Base-by-base conservation (phyloP, 2,329 filamentous ascomycete species). In the Diplocarpon rosae region DNA sequence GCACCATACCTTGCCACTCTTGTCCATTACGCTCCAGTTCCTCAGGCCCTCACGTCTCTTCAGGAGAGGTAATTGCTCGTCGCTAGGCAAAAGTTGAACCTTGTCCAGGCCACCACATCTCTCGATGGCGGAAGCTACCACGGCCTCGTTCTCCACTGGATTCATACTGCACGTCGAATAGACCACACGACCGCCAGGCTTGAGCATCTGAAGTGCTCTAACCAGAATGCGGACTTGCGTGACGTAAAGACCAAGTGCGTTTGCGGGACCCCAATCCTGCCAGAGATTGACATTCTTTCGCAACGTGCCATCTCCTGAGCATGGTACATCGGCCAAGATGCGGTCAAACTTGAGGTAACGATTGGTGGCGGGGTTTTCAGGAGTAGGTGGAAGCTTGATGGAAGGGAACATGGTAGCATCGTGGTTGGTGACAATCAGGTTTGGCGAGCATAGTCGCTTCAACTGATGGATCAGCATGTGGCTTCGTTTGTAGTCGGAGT, bases 141-240 rank as follows among this genome's bases (percentile, higher is more conserved):
- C 88, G 6, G 92, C 83, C 66, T 98, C 92, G 59, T 98, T 95
- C 69, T 98, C 92, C 24, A 96, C 79, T 0, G 92, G 92, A 66
- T 98, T 98, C 85, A 98, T 87, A 65, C 88, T 95, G 73, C 92
- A 98, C 15, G 92, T 98, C 2, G 90, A 96, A 69, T 96, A 98
- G 42, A 98, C 90, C 24, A 96, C 85, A 51, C 89, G 79, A 41
- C 92, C 92, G 33, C 92, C 90, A 45, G 87, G 83, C 70, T 95
- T 96, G 54, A 98, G 77, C 80, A 98, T 87, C 67, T 96, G 90
- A 41, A 98, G 72, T 28, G 92, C 86, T 50, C 92, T 82, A 45
- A 94, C 85, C 39, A 98, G 71, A 55, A 98, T 98, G 37, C 90
- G 76, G 36, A 87, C 75, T 66, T 98, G 92, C 1, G 87, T 93